phyloP scores from a whole-genome alignment of 176 grass and related monocot genomes.

The Puccinellia tenuiflora region DNA sequence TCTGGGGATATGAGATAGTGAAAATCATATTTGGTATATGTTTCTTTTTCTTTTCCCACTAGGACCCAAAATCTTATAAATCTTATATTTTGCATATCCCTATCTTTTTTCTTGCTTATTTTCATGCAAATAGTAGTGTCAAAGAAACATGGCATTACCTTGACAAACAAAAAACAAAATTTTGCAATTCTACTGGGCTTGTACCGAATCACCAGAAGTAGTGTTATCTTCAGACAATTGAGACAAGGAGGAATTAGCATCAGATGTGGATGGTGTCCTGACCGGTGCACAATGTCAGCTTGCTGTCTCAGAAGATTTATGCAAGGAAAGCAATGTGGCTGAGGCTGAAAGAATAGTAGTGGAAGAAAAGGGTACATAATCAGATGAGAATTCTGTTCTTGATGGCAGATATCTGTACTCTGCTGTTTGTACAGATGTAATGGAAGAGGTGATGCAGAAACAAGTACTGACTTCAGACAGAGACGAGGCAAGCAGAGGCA shows the following conservation, averaged over 20 bases:
- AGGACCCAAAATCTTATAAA: no score
- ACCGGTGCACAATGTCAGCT: background rate
- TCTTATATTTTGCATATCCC: no score
- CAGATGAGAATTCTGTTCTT: constrained; percentile 6
- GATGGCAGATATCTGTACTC: background rate
- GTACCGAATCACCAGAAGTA: background rate
- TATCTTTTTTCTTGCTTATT: no score
- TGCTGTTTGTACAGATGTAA: constrained; percentile 13
- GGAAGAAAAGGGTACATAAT: background rate
- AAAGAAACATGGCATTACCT: no score
- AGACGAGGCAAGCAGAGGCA: background rate
- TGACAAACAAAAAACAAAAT: background rate
- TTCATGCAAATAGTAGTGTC: no score
- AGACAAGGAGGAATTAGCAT: background rate
- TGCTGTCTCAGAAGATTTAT: background rate
- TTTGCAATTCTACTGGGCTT: no score
- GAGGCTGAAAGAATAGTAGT: background rate
- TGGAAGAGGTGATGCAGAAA: constrained; percentile 12
- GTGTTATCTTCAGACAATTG: background rate
- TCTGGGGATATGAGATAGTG: no score
- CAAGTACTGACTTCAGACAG: background rate
- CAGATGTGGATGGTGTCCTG: background rate
- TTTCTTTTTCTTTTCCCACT: no score
- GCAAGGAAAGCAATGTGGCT: background rate
- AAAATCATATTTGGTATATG: no score